Base-by-base conservation (phyloP, 2,329 filamentous ascomycete species). In the Purpureocillium takamizusanense region DNA sequence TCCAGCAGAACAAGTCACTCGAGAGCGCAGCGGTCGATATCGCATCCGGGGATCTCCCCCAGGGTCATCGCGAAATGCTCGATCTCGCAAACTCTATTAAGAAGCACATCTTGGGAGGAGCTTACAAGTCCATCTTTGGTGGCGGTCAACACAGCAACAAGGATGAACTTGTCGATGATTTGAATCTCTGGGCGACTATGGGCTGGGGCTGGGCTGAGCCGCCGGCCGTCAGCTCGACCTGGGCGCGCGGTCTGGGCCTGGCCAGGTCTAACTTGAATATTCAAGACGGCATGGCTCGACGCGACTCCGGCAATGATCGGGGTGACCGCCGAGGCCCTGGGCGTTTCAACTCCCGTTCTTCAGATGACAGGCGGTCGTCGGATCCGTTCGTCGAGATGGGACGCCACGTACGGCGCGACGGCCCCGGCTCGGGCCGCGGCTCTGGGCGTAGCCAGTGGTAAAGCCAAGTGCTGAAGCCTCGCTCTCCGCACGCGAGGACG, bases 61-160 rank as follows among this genome's bases (percentile, higher is more conserved):
- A 57, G 29, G 59, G 67, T 6, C 67, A 83, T 35, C 46, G 56
- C 5, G 52, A 68, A 12, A 33, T 73, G 13, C 49, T 56, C 9
- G 47, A 62, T 1, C 67, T 70, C 3, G 67, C 72, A 42, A 48
- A 61, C 34, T 47, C 46, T 4, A 51, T 76, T 3, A 65, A 67
- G 15, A 42, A 44, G 10, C 34, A 42, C 10, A 32, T 52, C 8
- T 49, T 65, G 13, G 53, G 52, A 7, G 49, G 54, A 4, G 65
- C 70, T 0, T 87, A 86, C 59, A 56, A 62, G 14, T 72, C 75
- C 8, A 56, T 76, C 33, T 69, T 85, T 32, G 77, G n/a, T n/a
- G n/a, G 79, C 38, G 63, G 63, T 32, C 70, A 61, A 47, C 55
- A 44, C 21, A 45, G 62, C 28, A 62, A 67, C 52, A 52, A 58